A percentile compares a stretch with the other conserved stretches of the same genome.
phyloP scores from a whole-genome alignment of 192 early-diverging fungal species.

The Kickxella alabastrina region DNA sequence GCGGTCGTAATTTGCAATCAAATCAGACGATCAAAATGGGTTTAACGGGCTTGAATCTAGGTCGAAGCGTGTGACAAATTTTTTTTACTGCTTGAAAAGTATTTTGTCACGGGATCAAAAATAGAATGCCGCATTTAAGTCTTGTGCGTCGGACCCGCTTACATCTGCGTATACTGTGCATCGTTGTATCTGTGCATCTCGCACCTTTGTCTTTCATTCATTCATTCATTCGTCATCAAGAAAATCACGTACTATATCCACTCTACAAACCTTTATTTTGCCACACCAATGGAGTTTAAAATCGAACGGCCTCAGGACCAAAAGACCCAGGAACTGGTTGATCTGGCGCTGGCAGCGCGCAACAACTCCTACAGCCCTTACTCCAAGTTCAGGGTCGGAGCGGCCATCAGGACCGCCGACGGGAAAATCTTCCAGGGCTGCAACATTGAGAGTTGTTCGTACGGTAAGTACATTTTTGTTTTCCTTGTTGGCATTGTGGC shows the following conservation, averaged over 20 bases:
- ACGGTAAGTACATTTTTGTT: constrained; percentile 49
- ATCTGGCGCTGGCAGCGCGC: constrained; percentile 54
- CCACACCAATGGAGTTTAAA: constrained; percentile 19
- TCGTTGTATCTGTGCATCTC: neutral
- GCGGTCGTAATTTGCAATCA: no score
- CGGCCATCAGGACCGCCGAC: constrained; percentile 66
- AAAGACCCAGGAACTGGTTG: constrained; percentile 16
- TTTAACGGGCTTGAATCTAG: no score
- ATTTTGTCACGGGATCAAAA: no score
- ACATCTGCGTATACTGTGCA: no score
- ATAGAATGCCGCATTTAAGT: no score
- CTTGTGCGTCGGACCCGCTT: no score
- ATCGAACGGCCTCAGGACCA: constrained; percentile 23
- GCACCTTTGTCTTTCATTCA: neutral
- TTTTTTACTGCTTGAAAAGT: no score
- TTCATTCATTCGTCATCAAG: neutral
- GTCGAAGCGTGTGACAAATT: no score
- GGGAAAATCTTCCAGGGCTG: constrained; percentile 68
- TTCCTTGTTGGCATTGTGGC: neutral
- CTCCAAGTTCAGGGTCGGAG: constrained; percentile 88
- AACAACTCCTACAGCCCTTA: constrained; percentile 83
- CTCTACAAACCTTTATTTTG: no score
- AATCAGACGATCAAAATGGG: no score
- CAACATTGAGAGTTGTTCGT: constrained; percentile 90
- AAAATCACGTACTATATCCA: neutral